phyloP scores from a whole-genome alignment of 2,329 filamentous ascomycete genomes.

The Fusarium virguliforme region DNA sequence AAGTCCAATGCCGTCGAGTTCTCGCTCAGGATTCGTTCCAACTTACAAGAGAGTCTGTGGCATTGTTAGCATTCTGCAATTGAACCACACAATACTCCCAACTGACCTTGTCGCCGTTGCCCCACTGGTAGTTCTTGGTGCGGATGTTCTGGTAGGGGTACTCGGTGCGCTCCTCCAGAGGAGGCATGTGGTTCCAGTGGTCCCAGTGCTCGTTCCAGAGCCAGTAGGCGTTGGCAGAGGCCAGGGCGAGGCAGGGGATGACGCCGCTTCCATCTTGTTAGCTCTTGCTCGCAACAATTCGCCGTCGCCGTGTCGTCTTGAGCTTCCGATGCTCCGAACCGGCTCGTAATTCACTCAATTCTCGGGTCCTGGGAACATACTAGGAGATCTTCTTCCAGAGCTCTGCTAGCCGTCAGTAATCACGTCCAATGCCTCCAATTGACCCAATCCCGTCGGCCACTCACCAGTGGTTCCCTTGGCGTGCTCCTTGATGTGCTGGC shows the following conservation, averaged over 20 bases:
- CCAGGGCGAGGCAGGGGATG: constrained; percentile 80
- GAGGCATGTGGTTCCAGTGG: constrained; percentile 88
- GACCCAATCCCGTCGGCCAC: constrained; percentile 56
- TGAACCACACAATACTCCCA: neutral
- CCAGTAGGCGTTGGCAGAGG: constrained; percentile 86
- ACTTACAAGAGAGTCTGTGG: constrained; percentile 69
- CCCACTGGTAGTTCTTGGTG: constrained; percentile 95
- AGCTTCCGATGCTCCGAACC: constrained; percentile 38
- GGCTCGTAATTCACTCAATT: constrained; percentile 51
- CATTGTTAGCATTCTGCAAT: constrained; percentile 48
- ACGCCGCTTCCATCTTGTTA: constrained; percentile 73
- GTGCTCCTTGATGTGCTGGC: constrained; percentile 91
- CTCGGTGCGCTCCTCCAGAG: constrained; percentile 91
- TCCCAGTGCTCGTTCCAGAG: constrained; percentile 98
- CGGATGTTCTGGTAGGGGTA: constrained; percentile 99
- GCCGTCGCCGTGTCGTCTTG: constrained; percentile 26
- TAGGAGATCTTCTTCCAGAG: constrained; percentile 98
- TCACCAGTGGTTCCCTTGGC: constrained; percentile 86
- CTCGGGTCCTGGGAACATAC: constrained; percentile 71
- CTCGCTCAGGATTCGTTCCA: constrained; percentile 13
- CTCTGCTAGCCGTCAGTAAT: constrained; percentile 70
- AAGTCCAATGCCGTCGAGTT: constrained; percentile 18
- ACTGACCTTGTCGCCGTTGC: constrained; percentile 92
- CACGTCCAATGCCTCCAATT: constrained; percentile 39
- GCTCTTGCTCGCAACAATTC: constrained; percentile 30